A percentile compares a stretch with the other conserved stretches of the same genome.
Evolutionary conservation across 169 alveolate species (phyloP).

Genomic region (Hepatocystis sp.): DNA sequence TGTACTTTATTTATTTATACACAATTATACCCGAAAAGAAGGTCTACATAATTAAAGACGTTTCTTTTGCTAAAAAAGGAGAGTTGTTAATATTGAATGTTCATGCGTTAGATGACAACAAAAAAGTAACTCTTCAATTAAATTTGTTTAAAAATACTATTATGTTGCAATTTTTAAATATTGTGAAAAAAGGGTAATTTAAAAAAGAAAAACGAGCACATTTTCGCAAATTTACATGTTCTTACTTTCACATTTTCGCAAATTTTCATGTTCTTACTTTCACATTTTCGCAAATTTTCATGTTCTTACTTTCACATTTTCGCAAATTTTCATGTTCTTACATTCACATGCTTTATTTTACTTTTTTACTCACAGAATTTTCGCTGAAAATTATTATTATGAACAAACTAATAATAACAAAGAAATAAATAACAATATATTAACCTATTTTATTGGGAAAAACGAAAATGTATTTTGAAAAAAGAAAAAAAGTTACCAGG

Average conservation of each 20-base stretch:
- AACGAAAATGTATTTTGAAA: slow-evolving; percentile 36
- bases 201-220: not conserved
- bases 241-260: no score
- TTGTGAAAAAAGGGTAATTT: slow-evolving; percentile 29
- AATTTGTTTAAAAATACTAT: slow-evolving; percentile 20
- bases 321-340: no score
- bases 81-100: not conserved
- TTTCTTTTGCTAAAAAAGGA: slow-evolving; percentile 6
- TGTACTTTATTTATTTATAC: slow-evolving; percentile 22
- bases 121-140: slow-evolving; percentile 12
- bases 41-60: slow-evolving; percentile 20
- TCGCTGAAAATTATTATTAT: slow-evolving; percentile 18
- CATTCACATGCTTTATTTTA: not conserved
- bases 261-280: no score
- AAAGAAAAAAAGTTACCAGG: not conserved
- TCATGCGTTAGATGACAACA: slow-evolving; percentile 7
- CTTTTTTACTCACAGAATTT: slow-evolving; percentile 12
- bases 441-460: slow-evolving; percentile 32
- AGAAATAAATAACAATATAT: slow-evolving; percentile 34
- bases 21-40: slow-evolving; percentile 18
- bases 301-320: no score
- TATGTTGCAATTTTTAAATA: slow-evolving; percentile 1
- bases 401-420: slow-evolving; percentile 21
- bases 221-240: no score
- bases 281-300: no score